Evolutionary conservation across 768 basidiomycete species (phyloP).

Genomic region (Termitomyces sp.): DNA sequence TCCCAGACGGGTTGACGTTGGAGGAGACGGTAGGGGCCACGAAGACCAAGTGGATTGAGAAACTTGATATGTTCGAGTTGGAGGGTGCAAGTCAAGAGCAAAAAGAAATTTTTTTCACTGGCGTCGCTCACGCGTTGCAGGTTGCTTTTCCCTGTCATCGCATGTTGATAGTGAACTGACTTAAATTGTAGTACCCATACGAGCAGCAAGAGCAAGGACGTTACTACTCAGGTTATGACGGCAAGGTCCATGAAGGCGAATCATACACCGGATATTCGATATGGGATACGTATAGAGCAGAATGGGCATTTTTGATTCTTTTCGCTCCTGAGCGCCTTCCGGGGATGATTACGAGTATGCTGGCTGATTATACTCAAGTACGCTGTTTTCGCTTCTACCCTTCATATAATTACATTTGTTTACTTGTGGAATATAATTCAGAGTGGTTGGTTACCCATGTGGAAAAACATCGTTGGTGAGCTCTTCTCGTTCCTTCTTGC

Average conservation of each 20-base stretch:
- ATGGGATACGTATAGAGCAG: constrained; percentile 79
- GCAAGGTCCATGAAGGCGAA: constrained; percentile 46
- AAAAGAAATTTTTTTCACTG: constrained; percentile 54
- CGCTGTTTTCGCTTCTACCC: background rate
- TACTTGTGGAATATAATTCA: constrained; percentile 6
- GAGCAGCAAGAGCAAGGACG: constrained; percentile 61
- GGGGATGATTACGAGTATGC: constrained; percentile 74
- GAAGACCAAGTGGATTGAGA: constrained; percentile 52
- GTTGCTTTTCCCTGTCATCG: constrained; percentile 20
- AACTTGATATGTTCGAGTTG: constrained; percentile 46
- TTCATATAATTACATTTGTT: constrained; percentile 8
- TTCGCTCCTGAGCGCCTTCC: constrained; percentile 74
- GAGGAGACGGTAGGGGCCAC: constrained; percentile 47
- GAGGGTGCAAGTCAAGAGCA: constrained; percentile 43
- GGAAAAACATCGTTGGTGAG: constrained; percentile 77
- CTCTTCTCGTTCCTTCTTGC: background rate
- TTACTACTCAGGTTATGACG: constrained; percentile 80
- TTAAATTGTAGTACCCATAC: constrained; percentile 57
- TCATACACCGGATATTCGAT: constrained; percentile 81
- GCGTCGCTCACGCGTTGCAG: constrained; percentile 58
- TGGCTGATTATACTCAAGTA: constrained; percentile 71
- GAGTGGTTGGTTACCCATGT: constrained; percentile 87
- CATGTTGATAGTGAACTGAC: background rate
- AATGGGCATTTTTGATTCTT: constrained; percentile 75
- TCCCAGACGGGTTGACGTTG: constrained; percentile 37